Conservation (phyloP, 164 flowering plant genomes). For the Aristolochia californica region DNA sequence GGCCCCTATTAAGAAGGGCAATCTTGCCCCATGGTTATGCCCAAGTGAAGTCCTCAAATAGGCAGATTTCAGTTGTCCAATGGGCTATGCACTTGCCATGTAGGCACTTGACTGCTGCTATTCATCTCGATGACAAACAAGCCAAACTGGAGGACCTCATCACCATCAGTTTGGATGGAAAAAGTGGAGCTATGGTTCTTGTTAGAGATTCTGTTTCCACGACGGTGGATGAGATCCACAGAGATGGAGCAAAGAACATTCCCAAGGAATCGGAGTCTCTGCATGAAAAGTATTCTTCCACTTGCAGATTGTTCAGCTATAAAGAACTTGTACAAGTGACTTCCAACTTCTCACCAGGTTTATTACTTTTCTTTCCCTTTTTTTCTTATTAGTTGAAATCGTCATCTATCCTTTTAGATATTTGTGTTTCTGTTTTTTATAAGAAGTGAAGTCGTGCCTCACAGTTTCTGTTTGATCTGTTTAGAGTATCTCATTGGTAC, state of each 20-base stretch:
- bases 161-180: constrained; percentile 21
- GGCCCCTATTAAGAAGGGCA: constrained; percentile 69
- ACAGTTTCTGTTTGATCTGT: not conserved
- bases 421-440: not conserved
- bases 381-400: not conserved
- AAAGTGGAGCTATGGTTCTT: constrained; percentile 52
- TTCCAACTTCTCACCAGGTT: constrained; percentile 61
- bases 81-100: constrained; percentile 62
- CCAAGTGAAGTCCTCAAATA: constrained; percentile 8
- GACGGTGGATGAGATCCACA: constrained; percentile 17
- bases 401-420: not conserved
- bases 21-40: constrained; percentile 14
- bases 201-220: constrained; percentile 23
- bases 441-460: not conserved
- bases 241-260: constrained; percentile 11
- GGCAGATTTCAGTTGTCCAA: constrained; percentile 57
- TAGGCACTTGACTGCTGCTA: constrained; percentile 18
- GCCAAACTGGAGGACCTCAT: constrained; percentile 2
- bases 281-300: constrained; percentile 64
- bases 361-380: constrained; percentile 9
- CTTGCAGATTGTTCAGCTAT: constrained; percentile 58
- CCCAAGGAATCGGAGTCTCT: constrained; percentile 58
- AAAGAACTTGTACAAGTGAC: constrained; percentile 65
- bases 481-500: constrained; percentile 82
- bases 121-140: constrained; percentile 23